Percentiles rank a stretch among this genome's conserved stretches.
Conservation (phyloP, 2,329 filamentous ascomycete genomes). For the Ophiostoma sp. region DNA sequence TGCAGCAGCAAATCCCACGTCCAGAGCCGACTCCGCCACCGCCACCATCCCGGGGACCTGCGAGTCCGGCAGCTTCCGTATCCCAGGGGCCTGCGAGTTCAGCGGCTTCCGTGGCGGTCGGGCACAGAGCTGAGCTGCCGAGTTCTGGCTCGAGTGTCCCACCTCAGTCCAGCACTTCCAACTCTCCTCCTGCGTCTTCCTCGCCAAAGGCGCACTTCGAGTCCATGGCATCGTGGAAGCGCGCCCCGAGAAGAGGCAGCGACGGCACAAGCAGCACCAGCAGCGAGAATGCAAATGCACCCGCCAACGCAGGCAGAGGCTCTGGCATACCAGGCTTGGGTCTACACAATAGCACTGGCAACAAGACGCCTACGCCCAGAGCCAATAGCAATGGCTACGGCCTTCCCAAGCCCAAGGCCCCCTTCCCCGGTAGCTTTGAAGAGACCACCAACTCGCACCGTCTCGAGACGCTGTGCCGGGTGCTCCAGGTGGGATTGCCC, state of each 20-base stretch:
- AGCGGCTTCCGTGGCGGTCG: not conserved
- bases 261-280: not conserved
- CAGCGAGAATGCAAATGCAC: not conserved
- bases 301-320: not conserved
- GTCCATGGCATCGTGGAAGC: conserved; percentile 21
- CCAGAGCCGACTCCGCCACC: too few species aligned
- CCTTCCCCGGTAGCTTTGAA: not conserved
- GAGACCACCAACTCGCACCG: conserved; percentile 26
- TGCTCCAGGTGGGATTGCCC: conserved; percentile 19
- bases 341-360: too few species aligned
- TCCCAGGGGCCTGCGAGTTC: too few species aligned
- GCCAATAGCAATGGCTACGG: not conserved
- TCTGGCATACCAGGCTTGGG: not conserved
- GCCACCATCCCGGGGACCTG: too few species aligned
- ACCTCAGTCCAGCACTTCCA: not conserved
- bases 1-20: not conserved
- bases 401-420: conserved; percentile 13
- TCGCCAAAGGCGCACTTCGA: not conserved
- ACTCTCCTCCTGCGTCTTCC: not conserved
- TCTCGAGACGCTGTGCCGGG: conserved; percentile 27
- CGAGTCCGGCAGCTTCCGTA: too few species aligned
- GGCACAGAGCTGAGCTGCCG: not conserved
- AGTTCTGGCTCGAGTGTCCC: not conserved
- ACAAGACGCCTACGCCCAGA: not conserved
- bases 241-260: not conserved